Evolutionary conservation across 2,329 filamentous ascomycete genomes (phyloP).

Genomic region (Fusarium beomiforme): DNA sequence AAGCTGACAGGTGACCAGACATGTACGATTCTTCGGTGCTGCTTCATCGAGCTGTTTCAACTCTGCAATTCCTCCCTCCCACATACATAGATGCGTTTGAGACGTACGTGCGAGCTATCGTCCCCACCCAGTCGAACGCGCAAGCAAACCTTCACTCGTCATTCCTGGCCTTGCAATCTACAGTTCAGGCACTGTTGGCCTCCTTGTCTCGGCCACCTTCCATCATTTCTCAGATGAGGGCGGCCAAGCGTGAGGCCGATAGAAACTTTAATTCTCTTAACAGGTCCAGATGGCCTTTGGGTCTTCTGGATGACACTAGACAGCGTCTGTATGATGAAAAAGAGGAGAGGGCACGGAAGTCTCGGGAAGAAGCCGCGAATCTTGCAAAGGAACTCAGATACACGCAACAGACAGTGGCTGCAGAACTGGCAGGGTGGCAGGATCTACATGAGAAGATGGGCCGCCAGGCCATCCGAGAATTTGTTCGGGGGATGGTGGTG

Average conservation of each 20-base stretch:
- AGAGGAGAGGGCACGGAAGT: conserved; percentile 79
- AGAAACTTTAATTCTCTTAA: conserved; percentile 79
- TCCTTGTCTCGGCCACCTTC: conserved; percentile 82
- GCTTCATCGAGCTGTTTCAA: conserved; percentile 61
- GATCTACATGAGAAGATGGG: conserved; percentile 85
- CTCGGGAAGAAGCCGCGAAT: conserved; percentile 74
- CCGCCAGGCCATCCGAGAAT: conserved; percentile 75
- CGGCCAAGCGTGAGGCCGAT: conserved; percentile 79
- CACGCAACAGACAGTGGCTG: conserved; percentile 92
- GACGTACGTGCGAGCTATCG: conserved; percentile 73
- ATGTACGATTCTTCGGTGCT: conserved; percentile 72
- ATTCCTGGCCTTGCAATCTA: conserved; percentile 83
- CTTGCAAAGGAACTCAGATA: conserved; percentile 87
- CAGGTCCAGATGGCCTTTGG: conserved; percentile 81
- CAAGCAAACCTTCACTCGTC: conserved; percentile 77
- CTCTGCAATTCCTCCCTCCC: conserved; percentile 73
- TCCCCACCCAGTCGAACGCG: conserved; percentile 77
- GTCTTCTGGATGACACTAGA: conserved; percentile 86
- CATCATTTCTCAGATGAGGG: conserved; percentile 80
- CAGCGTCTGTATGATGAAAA: conserved; percentile 85
- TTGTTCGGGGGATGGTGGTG: conserved; percentile 82
- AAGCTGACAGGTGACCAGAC: conserved; percentile 59
- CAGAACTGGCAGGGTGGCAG: conserved; percentile 93
- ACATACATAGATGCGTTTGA: conserved; percentile 76
- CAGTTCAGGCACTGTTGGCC: conserved; percentile 81